Evolutionary conservation across 352 stramenopile species (phyloP).

Genomic region (Phytophthora melonis): DNA sequence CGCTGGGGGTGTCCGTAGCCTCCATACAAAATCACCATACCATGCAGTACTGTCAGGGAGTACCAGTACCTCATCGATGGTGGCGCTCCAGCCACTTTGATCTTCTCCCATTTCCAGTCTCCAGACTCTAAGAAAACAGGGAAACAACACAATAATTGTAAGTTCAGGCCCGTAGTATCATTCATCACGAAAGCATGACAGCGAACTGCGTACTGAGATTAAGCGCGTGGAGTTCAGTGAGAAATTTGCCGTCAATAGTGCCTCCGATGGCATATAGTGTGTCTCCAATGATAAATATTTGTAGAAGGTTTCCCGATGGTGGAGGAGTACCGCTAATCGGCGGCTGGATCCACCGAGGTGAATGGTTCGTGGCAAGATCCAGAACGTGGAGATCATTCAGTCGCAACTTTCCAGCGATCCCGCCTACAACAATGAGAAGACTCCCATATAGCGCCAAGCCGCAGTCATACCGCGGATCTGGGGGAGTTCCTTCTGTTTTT

Average conservation of each 20-base stretch:
- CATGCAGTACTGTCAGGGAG: constrained; percentile 53
- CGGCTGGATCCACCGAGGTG: constrained; percentile 48
- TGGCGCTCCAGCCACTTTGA: constrained; percentile 48
- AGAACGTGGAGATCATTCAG: constrained; percentile 63
- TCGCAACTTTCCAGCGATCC: constrained; percentile 64
- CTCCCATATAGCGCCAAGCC: constrained; percentile 54
- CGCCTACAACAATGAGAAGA: constrained; percentile 64
- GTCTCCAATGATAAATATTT: constrained; percentile 61
- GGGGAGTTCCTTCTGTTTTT: constrained; percentile 34
- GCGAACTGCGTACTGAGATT: constrained; percentile 53
- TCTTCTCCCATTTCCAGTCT: constrained; percentile 64
- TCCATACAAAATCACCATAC: constrained; percentile 59
- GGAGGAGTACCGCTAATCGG: constrained; percentile 46
- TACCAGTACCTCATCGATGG: constrained; percentile 77
- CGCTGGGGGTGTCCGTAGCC: constrained; percentile 63
- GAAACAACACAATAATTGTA: constrained; percentile 1
- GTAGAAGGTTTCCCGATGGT: constrained; percentile 53
- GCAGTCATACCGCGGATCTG: constrained; percentile 61
- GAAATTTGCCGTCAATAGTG: constrained; percentile 69
- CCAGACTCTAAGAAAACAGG: constrained; percentile 32
- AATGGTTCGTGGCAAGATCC: constrained; percentile 40
- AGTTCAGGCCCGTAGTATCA: neutral
- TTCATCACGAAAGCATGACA: neutral
- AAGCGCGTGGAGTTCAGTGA: constrained; percentile 61
- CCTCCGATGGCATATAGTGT: constrained; percentile 64